Evolutionary conservation across 164 flowering plant genomes (phyloP).

Genomic region (Malania oleifera): DNA sequence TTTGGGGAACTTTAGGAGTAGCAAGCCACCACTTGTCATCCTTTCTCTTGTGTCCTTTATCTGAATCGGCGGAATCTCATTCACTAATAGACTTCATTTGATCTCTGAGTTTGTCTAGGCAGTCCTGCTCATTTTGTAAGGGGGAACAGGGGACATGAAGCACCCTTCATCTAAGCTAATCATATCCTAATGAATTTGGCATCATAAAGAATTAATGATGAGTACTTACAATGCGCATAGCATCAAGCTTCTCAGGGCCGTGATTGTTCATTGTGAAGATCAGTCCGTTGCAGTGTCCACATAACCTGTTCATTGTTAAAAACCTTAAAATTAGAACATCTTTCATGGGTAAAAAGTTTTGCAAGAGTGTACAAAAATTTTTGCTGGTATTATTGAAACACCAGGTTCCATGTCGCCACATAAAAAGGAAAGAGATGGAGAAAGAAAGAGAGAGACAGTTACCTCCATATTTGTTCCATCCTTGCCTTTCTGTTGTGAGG

Average conservation of each 20-base stretch:
- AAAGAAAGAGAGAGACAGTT: background rate
- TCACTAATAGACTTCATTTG: slow-evolving; percentile 52
- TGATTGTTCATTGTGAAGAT: slow-evolving; percentile 10
- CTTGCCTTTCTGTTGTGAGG: slow-evolving; percentile 45
- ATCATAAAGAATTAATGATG: background rate
- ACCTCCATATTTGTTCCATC: slow-evolving; percentile 60
- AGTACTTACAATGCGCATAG: slow-evolving; percentile 5
- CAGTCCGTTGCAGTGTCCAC: slow-evolving; percentile 4
- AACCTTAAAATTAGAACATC: background rate
- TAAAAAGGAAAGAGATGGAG: too few relatives aligned
- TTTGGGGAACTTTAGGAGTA: slow-evolving; percentile 54
- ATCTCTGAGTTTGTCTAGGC: slow-evolving; percentile 58
- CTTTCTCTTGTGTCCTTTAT: slow-evolving; percentile 35
- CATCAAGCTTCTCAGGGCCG: slow-evolving; percentile 2
- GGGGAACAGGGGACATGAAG: background rate
- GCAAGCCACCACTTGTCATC: slow-evolving; percentile 85
- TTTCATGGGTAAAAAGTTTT: background rate
- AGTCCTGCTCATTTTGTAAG: slow-evolving; percentile 32
- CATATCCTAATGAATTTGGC: background rate
- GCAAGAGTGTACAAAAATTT: too few relatives aligned
- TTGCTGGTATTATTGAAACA: too few relatives aligned
- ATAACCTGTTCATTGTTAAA: background rate
- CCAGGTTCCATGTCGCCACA: background rate
- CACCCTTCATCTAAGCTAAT: background rate
- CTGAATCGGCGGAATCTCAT: slow-evolving; percentile 35